Conservation (phyloP, 164 flowering plant species). For the Vitis amurensis region DNA sequence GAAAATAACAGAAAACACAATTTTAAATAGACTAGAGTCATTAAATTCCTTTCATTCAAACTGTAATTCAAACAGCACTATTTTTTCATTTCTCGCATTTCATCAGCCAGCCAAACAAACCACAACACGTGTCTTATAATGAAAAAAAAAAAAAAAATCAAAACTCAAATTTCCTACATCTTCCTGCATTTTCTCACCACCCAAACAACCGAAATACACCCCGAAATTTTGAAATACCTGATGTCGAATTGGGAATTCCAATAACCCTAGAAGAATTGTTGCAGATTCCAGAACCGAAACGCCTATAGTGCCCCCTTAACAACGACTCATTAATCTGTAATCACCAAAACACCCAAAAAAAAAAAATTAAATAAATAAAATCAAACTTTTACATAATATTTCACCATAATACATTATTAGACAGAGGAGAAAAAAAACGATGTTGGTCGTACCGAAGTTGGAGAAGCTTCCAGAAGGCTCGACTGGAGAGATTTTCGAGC, state of each 20-base stretch:
- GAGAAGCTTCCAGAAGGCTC: slow-evolving; percentile 9
- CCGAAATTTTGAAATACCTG: slow-evolving; percentile 3
- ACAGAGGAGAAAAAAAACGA: neutral
- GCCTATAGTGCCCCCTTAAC: slow-evolving; percentile 20
- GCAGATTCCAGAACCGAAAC: slow-evolving; percentile 34
- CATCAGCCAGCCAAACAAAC: neutral
- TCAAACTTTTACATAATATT: too few species aligned
- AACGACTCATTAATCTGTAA: slow-evolving; percentile 32
- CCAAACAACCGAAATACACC: neutral
- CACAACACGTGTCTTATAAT: too few species aligned
- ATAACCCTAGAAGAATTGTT: slow-evolving; percentile 13
- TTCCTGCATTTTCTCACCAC: too few species aligned
- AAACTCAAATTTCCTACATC: too few species aligned
- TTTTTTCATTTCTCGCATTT: neutral
- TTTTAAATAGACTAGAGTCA: too few species aligned
- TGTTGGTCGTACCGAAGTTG: slow-evolving; percentile 14
- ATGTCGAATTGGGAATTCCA: slow-evolving; percentile 15
- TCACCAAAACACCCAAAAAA: neutral
- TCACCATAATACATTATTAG: too few species aligned
- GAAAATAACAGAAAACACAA: too few species aligned
- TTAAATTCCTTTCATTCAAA: too few species aligned
- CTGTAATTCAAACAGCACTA: neutral
- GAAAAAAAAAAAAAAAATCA: too few species aligned
- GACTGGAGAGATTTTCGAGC: slow-evolving; percentile 33
- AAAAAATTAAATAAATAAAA: neutral